Conservation (phyloP, 129 eudicot genomes). For the Chrysanthemum lavandulifolium region DNA sequence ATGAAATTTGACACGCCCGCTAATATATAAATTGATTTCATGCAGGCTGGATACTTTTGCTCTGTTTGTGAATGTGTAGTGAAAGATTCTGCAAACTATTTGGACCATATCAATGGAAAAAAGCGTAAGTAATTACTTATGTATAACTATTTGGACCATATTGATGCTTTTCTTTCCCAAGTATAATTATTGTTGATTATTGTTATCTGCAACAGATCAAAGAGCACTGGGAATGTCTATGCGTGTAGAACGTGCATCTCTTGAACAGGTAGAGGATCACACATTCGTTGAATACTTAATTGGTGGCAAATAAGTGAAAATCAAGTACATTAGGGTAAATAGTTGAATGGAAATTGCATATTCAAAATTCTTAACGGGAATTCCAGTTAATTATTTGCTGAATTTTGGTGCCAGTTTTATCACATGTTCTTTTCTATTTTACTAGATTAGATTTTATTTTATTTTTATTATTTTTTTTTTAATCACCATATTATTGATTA, state of each 20-base stretch:
- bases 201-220: conserved; percentile 65
- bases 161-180: neutral
- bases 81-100: conserved; percentile 96
- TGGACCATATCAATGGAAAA: conserved; percentile 99
- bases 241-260: conserved; percentile 89
- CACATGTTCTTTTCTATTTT: neutral
- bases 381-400: neutral
- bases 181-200: conserved; percentile 8
- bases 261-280: conserved; percentile 75
- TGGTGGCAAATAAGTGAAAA: neutral
- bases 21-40: conserved; percentile 2
- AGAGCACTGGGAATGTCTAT: conserved; percentile 99
- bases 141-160: too few species aligned
- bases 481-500: conserved; percentile 12
- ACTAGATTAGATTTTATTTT: neutral
- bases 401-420: neutral
- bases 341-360: conserved; percentile 1
- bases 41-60: conserved; percentile 99
- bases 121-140: conserved; percentile 65
- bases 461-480: too few species aligned
- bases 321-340: neutral
- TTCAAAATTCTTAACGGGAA: neutral
- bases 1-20: too few species aligned
- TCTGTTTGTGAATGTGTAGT: conserved; percentile 99
- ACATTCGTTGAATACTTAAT: neutral